Percentiles rank a stretch among this genome's conserved stretches.
phyloP scores from a whole-genome alignment of 2,329 filamentous ascomycete species.

The Dothiorella sarmentorum region DNA sequence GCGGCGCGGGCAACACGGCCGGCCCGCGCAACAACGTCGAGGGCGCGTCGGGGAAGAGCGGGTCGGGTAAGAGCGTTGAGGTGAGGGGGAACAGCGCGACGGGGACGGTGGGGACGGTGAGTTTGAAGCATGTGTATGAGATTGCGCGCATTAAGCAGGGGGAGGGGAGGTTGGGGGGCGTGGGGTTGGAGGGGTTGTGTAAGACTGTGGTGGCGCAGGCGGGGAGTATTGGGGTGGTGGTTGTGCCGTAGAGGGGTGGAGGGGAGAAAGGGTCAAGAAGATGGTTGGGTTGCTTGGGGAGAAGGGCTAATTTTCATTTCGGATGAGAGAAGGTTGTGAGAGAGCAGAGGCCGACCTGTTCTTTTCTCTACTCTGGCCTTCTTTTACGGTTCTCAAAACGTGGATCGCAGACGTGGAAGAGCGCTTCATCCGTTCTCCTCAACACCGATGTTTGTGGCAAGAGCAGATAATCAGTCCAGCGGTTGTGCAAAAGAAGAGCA shows the following conservation, averaged over 20 bases:
- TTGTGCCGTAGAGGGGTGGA: slow-evolving; percentile 42
- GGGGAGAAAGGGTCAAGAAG: background rate
- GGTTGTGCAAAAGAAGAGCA: no score
- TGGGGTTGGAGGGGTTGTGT: slow-evolving; percentile 78
- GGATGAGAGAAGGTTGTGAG: no score
- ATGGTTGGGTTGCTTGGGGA: no score
- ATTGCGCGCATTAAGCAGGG: slow-evolving; percentile 90
- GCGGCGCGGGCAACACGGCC: slow-evolving; percentile 61
- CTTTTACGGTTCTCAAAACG: no score
- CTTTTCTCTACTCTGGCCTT: no score
- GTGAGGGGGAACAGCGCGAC: slow-evolving; percentile 59
- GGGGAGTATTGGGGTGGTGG: slow-evolving; percentile 48
- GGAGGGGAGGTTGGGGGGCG: slow-evolving; percentile 53
- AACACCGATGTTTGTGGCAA: no score
- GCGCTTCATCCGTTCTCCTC: no score
- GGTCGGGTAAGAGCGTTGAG: slow-evolving; percentile 28
- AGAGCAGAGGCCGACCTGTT: no score
- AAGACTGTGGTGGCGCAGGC: slow-evolving; percentile 64
- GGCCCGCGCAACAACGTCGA: slow-evolving; percentile 43
- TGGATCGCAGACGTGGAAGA: no score
- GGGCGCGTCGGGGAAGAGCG: slow-evolving; percentile 34
- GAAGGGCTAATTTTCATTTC: no score
- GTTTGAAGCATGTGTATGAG: slow-evolving; percentile 93
- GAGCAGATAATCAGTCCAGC: no score
- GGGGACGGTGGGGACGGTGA: slow-evolving; percentile 79